A percentile compares a stretch with the other conserved stretches of the same genome.
Conservation (phyloP, 2,329 filamentous ascomycete species). For the Fusarium sterilihyphosum region DNA sequence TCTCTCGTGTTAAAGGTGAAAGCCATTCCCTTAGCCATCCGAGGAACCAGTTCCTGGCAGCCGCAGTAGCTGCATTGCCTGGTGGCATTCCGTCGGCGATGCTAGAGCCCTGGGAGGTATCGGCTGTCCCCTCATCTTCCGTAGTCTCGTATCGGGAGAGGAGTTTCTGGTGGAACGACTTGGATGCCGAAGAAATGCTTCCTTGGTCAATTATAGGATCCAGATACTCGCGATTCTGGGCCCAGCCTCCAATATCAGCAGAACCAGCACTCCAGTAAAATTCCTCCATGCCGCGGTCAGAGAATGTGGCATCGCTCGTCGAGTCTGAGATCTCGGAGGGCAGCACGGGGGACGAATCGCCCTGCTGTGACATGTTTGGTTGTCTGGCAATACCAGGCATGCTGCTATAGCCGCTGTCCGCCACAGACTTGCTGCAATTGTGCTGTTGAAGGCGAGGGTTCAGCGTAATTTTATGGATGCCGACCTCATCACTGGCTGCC, state of each 20-base stretch:
- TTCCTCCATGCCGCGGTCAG: not conserved
- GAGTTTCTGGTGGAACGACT: no score
- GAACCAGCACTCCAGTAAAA: fast-evolving
- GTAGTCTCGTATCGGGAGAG: no score
- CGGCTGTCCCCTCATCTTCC: no score
- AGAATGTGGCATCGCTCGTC: not conserved
- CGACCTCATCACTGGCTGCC: fast-evolving
- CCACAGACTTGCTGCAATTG: fast-evolving
- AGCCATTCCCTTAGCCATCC: no score
- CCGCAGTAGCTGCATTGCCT: no score
- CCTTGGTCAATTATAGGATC: not conserved
- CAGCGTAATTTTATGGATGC: fast-evolving
- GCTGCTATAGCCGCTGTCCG: not conserved
- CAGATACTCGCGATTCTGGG: fast-evolving
- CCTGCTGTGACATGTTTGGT: fast-evolving
- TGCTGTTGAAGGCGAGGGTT: fast-evolving
- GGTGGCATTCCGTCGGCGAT: no score
- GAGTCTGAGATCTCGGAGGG: fast-evolving
- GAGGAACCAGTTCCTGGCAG: no score
- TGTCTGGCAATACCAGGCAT: not conserved
- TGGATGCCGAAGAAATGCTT: not conserved
- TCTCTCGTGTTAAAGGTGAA: no score
- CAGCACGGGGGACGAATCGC: fast-evolving
- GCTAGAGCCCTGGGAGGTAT: no score
- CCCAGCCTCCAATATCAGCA: not conserved